Percentiles rank a stretch among this genome's conserved stretches.
Conservation (phyloP, 345 rosid species). For the Salix brachista region DNA sequence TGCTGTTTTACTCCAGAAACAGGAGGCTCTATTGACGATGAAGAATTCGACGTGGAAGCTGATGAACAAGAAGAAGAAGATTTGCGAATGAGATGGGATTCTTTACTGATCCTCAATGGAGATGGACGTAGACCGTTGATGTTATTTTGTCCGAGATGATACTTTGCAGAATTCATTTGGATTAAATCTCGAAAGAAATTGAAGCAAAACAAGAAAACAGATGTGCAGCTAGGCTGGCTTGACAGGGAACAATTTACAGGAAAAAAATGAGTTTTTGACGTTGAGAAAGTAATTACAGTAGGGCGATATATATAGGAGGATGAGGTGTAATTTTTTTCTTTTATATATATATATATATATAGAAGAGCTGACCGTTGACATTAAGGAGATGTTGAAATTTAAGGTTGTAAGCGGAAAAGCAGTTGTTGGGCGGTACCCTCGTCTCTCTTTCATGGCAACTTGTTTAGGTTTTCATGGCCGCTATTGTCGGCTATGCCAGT, state of each 20-base stretch:
- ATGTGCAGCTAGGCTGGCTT: background rate
- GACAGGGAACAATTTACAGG: no score
- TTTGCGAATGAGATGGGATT: slow-evolving; percentile 17
- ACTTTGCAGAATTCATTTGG: slow-evolving; percentile 11
- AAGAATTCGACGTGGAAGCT: background rate
- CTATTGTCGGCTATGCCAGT: background rate
- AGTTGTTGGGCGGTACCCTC: background rate
- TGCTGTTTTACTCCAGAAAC: background rate
- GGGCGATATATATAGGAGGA: background rate
- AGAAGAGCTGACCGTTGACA: slow-evolving; percentile 69
- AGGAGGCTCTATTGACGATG: background rate
- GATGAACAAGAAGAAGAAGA: background rate
- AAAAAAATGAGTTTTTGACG: background rate
- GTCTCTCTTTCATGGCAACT: background rate
- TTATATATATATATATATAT: no score
- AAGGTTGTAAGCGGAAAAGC: background rate
- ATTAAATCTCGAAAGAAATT: background rate
- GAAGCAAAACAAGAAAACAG: background rate
- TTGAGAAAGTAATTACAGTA: background rate
- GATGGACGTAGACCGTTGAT: slow-evolving; percentile 19
- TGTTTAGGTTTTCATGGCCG: background rate
- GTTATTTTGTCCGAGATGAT: background rate
- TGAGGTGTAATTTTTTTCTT: background rate
- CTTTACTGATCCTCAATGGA: slow-evolving; percentile 16
- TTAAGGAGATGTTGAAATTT: background rate